Base-by-base conservation (phyloP, 2,329 filamentous ascomycete species). In the Ophiostoma perfectum region DNA sequence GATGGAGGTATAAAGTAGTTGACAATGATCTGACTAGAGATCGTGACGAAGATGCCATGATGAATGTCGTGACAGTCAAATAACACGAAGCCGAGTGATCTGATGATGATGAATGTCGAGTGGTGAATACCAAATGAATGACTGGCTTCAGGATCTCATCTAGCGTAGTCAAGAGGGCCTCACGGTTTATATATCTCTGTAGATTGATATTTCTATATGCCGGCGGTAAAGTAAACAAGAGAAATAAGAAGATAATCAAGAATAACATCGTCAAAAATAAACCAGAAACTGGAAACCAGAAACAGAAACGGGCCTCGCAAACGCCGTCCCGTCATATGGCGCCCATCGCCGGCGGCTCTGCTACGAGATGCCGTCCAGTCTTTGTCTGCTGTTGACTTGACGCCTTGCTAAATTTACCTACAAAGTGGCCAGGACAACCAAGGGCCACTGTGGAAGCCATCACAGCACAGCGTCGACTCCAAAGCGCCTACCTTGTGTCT, bases 291-390 rank as follows among this genome's bases (percentile, higher is more conserved):
- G 27, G 27, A 55, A 55, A 14, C 6, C 18, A 55, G 7, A 55
- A 55, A 27, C n/a, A 55, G 27, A 27, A 27, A 27, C 27, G 1
- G 49, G 49, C 49, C 49, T 55, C 18, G 9, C n/a, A 27, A 27
- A 55, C n/a, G 49, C 9, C 49, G n/a, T 5, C 27, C 18, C n/a
- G 49, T 55, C 49, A 55, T 55, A n/a, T 55, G 49, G 49, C 49
- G 49, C 49, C 49, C 49, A 55, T 55, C 49, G 49, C 18, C n/a
- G 49, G 49, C 49, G 49, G 49, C n/a, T 55, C 49, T 55, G 49
- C 27, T 7, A 27, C 18, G 49, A 55, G n/a, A 55, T 55, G 6
- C 49, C 27, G 27, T 27, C 27, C 27, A 27, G 27, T 27, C 27
- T 27, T 27, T 27, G 27, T 27, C 27, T 27, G 27, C 27, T 27